Percentiles rank a stretch among this genome's conserved stretches.
Evolutionary conservation across 2,329 filamentous ascomycete genomes (phyloP).

Genomic region (Fusarium virguliforme): DNA sequence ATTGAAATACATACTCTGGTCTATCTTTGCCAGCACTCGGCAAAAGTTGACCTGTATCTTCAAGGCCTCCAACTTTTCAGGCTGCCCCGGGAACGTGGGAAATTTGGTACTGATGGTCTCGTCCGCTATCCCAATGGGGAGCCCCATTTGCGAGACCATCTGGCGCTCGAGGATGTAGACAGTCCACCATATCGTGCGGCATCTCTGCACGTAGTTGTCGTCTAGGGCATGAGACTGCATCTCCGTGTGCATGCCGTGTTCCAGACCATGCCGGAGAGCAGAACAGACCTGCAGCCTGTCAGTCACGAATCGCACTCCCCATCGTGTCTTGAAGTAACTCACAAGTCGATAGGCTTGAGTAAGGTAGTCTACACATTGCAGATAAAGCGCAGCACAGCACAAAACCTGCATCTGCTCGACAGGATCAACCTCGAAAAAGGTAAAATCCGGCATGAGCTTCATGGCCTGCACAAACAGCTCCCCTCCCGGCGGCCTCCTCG

Average conservation of each 20-base stretch:
- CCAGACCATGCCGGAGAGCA: slow-evolving; percentile 31
- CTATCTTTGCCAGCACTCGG: slow-evolving; percentile 39
- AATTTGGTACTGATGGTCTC: slow-evolving; percentile 39
- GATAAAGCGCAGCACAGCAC: slow-evolving; percentile 38
- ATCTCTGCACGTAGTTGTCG: slow-evolving; percentile 34
- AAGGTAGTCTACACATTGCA: slow-evolving; percentile 33
- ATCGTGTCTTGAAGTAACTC: accelerated
- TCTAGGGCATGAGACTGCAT: slow-evolving; percentile 37
- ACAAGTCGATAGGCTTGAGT: slow-evolving; percentile 36
- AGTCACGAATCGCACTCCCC: neutral
- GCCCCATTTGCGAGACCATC: slow-evolving; percentile 40
- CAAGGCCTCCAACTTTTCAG: slow-evolving; percentile 29
- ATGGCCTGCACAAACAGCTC: slow-evolving; percentile 44
- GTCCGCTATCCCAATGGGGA: slow-evolving; percentile 40
- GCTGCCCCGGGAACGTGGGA: slow-evolving; percentile 26
- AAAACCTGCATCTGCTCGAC: slow-evolving; percentile 43
- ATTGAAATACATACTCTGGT: slow-evolving; percentile 32
- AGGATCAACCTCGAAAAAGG: slow-evolving; percentile 32
- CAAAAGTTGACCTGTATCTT: slow-evolving; percentile 39
- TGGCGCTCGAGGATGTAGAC: slow-evolving; percentile 41
- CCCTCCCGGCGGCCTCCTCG: slow-evolving; percentile 30
- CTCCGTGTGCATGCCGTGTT: slow-evolving; percentile 43
- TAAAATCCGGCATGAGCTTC: slow-evolving; percentile 44
- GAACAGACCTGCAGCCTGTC: slow-evolving; percentile 28
- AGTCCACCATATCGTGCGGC: slow-evolving; percentile 39